A percentile compares a stretch with the other conserved stretches of the same genome.
Evolutionary conservation across 2,329 filamentous ascomycete genomes (phyloP).

Genomic region (Trichoderma cornu-damae): DNA sequence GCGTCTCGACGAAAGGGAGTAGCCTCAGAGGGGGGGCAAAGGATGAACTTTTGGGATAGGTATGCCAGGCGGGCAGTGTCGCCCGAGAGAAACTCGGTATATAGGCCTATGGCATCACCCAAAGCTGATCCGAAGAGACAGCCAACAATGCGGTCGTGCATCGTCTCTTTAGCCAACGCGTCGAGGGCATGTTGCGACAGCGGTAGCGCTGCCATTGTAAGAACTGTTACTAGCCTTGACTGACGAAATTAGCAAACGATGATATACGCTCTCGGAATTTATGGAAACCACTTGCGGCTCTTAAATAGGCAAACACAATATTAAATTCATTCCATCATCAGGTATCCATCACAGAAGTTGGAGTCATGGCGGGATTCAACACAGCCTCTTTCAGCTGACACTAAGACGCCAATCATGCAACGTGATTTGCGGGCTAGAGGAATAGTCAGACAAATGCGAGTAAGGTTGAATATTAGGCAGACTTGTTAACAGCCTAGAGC

Average conservation of each 20-base stretch:
- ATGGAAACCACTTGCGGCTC: background rate
- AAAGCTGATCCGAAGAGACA: constrained; percentile 47
- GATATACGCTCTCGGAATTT: background rate
- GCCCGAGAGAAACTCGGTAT: constrained; percentile 48
- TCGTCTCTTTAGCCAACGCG: constrained; percentile 21
- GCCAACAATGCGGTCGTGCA: constrained; percentile 40
- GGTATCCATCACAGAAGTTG: background rate
- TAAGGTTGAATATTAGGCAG: constrained; percentile 14
- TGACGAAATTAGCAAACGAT: background rate
- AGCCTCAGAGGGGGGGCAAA: constrained; percentile 32
- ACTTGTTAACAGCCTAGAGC: background rate
- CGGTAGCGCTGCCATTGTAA: background rate
- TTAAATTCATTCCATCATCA: no score
- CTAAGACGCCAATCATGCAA: background rate
- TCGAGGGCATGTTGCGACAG: constrained; percentile 21
- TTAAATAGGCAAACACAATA: background rate
- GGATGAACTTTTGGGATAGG: constrained; percentile 36
- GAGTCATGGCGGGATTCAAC: background rate
- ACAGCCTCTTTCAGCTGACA: constrained; percentile 12
- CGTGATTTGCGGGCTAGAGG: background rate
- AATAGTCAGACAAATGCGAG: background rate
- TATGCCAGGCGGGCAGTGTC: constrained; percentile 34
- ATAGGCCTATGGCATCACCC: constrained; percentile 50
- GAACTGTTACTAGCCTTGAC: no score
- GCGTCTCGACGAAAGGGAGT: constrained; percentile 42